Evolutionary conservation across 2,329 filamentous ascomycete genomes (phyloP).

Genomic region (Dothistroma pini): DNA sequence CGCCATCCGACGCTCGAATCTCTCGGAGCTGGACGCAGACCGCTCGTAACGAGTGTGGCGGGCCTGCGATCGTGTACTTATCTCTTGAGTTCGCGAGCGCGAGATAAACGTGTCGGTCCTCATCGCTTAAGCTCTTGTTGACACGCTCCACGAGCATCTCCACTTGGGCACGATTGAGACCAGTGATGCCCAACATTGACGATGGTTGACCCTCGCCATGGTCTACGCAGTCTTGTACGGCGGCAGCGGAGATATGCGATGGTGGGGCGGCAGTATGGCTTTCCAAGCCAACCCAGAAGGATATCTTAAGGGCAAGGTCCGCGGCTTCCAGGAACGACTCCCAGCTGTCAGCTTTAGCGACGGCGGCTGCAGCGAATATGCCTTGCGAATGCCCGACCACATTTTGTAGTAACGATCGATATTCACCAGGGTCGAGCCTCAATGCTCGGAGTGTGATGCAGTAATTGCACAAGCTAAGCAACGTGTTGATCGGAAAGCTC

Average conservation of each 20-base stretch:
- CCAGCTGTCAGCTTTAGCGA: slow-evolving; percentile 84
- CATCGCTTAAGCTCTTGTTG: not conserved
- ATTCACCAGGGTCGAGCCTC: slow-evolving; percentile 61
- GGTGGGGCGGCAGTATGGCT: slow-evolving; percentile 94
- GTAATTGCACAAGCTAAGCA: not conserved
- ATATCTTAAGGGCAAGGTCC: slow-evolving; percentile 75
- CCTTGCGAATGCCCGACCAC: slow-evolving; percentile 94
- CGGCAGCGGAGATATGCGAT: slow-evolving; percentile 82
- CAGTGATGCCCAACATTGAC: slow-evolving; percentile 93
- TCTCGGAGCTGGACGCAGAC: slow-evolving; percentile 88
- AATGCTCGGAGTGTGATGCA: not conserved
- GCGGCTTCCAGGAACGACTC: slow-evolving; percentile 78
- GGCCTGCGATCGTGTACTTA: slow-evolving; percentile 66
- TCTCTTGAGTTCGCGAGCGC: not conserved
- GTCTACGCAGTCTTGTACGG: slow-evolving; percentile 48
- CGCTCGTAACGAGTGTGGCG: slow-evolving; percentile 89
- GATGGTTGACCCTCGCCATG: slow-evolving; percentile 88
- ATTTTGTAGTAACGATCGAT: slow-evolving; percentile 76
- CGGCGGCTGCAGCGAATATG: slow-evolving; percentile 84
- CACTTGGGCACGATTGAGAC: slow-evolving; percentile 64
- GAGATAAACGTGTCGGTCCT: not conserved
- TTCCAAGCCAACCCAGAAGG: slow-evolving; percentile 95
- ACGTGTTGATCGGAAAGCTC: not conserved
- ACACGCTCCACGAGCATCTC: not conserved
- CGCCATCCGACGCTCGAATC: slow-evolving; percentile 86